Evolutionary conservation across 2,329 filamentous ascomycete species (phyloP), one percentile per base, ranked within the genome.

Genomic region (Aureobasidium sp.): DNA sequence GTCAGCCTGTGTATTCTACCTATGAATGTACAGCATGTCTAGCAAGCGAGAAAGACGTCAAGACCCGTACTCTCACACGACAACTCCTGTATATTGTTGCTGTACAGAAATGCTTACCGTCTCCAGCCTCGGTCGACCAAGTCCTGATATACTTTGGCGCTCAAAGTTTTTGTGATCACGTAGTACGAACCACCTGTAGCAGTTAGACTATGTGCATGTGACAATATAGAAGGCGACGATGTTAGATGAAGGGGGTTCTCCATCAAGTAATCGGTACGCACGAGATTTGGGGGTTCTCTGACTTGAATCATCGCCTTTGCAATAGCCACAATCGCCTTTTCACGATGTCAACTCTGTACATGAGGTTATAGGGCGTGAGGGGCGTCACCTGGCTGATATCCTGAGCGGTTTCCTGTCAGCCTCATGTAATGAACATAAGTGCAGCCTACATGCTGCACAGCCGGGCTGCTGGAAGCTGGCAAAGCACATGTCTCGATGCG

Each of bases 81-180:
- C 6, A 42, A 5, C 27, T 29, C n/a, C 25, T 48, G 3, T 21
- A 21, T 41, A 36, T 5, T 5, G 16, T 51, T 32, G 7, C 25
- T 36, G 27, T n/a, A 45, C 4, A 44, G 21, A 83, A 30, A 5
- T 48, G 27, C 86, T 41, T 85, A 91, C 65, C 89, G 82, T 72
- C 90, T 86, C 89, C 89, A 94, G 64, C 86, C 89, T 66, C 88
- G 83, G 72, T 91, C 84, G 49, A 93, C 76, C 41, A 94, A 78
- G 47, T 72, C 76, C 71, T 93, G 87, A 68, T 94, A 94, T 68
- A 89, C 84, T 1, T 78, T 75, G 6, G 86, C 79, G 50, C 80
- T 85, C 68, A 93, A 73, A 29, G 79, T 82, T 49, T 78, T 80
- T 54, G 87, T 79, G 54, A 78, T 79, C 41, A 83, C 83, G 76